Conservation (phyloP, 2,329 filamentous ascomycete species). For the Fusarium lateritium region DNA sequence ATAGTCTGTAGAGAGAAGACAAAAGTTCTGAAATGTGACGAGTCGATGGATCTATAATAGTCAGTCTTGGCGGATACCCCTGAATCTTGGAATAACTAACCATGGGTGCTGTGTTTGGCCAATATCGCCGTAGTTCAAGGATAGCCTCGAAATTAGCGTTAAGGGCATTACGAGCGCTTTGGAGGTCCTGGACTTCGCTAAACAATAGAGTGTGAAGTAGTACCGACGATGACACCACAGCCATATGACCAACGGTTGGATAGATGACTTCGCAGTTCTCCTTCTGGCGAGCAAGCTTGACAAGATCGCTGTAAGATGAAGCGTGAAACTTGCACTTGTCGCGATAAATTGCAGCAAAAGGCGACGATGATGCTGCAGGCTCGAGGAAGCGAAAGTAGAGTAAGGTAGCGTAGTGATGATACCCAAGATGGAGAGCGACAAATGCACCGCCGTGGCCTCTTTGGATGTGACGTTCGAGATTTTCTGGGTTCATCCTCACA, state of each 20-base stretch:
- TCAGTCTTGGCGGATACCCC: background rate
- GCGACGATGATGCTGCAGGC: background rate
- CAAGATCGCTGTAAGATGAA: slow-evolving; percentile 47
- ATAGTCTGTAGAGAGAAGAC: slow-evolving; percentile 24
- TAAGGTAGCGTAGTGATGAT: slow-evolving; percentile 56
- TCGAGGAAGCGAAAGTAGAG: slow-evolving; percentile 58
- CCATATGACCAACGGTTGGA: slow-evolving; percentile 40
- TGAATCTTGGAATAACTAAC: slow-evolving; percentile 3
- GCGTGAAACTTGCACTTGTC: slow-evolving; percentile 50
- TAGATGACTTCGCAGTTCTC: slow-evolving; percentile 30
- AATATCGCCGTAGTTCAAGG: slow-evolving; percentile 34
- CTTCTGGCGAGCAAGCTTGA: slow-evolving; percentile 21
- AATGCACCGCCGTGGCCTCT: slow-evolving; percentile 52
- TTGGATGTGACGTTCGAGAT: slow-evolving; percentile 42
- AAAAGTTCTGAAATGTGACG: slow-evolving; percentile 37
- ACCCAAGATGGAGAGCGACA: slow-evolving; percentile 56
- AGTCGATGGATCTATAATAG: slow-evolving; percentile 29
- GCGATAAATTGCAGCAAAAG: slow-evolving; percentile 18
- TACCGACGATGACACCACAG: slow-evolving; percentile 38
- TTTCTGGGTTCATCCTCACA: slow-evolving; percentile 29
- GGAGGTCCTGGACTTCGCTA: slow-evolving; percentile 22
- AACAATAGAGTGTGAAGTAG: slow-evolving; percentile 41
- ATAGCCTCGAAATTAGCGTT: slow-evolving; percentile 41
- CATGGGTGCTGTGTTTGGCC: slow-evolving; percentile 29
- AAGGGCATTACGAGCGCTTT: slow-evolving; percentile 15